phyloP scores from a whole-genome alignment of 108 stramenopile genomes.

The Conticribra weissflogii region DNA sequence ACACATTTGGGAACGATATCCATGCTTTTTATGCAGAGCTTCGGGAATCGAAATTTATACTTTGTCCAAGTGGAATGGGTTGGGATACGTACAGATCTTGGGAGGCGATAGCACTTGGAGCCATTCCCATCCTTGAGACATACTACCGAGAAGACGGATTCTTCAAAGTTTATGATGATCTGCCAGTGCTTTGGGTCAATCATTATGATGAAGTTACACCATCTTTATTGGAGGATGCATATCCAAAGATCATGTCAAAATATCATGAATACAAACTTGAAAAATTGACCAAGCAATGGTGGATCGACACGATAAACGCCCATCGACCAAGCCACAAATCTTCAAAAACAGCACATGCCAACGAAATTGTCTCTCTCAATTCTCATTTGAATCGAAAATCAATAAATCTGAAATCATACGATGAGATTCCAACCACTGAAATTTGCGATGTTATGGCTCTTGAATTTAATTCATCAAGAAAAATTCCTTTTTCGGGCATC shows the following conservation, averaged over 20 bases:
- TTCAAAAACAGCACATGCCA: too few species aligned
- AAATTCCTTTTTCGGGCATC: too few species aligned
- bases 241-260: slow-evolving; percentile 36
- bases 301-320: slow-evolving; percentile 50
- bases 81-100: slow-evolving; percentile 63
- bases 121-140: slow-evolving; percentile 57
- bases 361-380: too few species aligned
- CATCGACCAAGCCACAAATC: background rate
- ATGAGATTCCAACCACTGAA: too few species aligned
- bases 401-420: too few species aligned
- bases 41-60: slow-evolving; percentile 50
- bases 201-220: slow-evolving; percentile 55
- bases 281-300: slow-evolving; percentile 53
- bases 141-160: slow-evolving; percentile 54
- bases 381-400: too few species aligned
- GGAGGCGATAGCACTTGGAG: slow-evolving; percentile 47
- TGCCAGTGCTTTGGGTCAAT: slow-evolving; percentile 63
- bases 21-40: slow-evolving; percentile 23
- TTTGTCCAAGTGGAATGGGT: slow-evolving; percentile 59
- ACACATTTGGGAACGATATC: slow-evolving; percentile 12
- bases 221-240: slow-evolving; percentile 41
- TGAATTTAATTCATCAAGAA: too few species aligned
- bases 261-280: slow-evolving; percentile 40
- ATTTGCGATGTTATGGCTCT: too few species aligned
- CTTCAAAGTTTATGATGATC: slow-evolving; percentile 41